Evolutionary conservation across 73 alveolate species (phyloP), one percentile per base, ranked within the genome.

Genomic region (Symbiodinium pilosum): DNA sequence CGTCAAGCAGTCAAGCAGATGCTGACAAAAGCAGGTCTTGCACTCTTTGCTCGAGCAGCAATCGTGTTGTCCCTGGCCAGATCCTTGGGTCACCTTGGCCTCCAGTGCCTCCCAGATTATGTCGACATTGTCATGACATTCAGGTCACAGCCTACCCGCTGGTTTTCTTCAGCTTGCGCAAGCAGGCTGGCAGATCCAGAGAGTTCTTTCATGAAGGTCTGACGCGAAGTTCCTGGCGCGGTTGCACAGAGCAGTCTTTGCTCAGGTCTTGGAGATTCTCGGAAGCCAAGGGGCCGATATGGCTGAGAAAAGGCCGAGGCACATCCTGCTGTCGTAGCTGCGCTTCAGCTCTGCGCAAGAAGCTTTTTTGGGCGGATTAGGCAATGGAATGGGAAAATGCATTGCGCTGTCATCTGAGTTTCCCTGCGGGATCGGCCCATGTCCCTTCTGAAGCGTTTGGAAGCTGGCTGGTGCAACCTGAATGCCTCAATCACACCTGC

Each of bases 141-240:
- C 69, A 87, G 94, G 94, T 87, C 86, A 89, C 95, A 3, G 95
- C 95, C 2, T 89, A 89, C 43, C 95, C 95, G 11, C 75, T 89
- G 95, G 95, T 89, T 3, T 89, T 89, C 95, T 87, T 89, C 51
- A 89, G 95, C 71, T 42, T 89, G 56, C 95, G 95, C 36, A 89
- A 89, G 95, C 95, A 89, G 95, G 95, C 51, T n/a, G n/a, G n/a
- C n/a, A n/a, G n/a, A n/a, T n/a, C n/a, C n/a, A 20, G 87, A 3
- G 81, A 47, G 21, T 47, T 47, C 59, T 9, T 6, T 47, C 59
- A 47, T n/a, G 59, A 6, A 9, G 59, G 59, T 47, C 59, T 9
- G 6, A 47, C 59, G 59, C 59, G 14, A 14, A 47, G 21, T 47
- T 47, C 59, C 14, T 14, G 6, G 59, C 59, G 14, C 14, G 14